These are phyloP conservation scores for Globisporangium nodosum DNA, from an alignment of 352 stramenopile genomes.

Conservation along the genomic window DNA sequence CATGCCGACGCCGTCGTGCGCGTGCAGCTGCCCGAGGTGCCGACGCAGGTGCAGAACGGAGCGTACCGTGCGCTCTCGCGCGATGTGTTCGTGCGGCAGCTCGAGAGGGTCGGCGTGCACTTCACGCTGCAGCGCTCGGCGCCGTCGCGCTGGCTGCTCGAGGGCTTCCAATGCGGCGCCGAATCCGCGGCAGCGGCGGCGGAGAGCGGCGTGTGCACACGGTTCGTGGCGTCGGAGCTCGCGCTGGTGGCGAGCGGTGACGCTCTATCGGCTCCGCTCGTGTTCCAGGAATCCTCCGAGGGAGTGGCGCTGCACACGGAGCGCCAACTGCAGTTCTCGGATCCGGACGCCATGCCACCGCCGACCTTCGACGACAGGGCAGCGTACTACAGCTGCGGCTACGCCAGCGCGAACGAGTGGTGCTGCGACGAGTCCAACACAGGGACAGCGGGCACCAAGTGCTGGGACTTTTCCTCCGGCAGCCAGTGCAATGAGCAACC, in stretches of 20 bases:
- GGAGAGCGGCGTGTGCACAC: slow-evolving; percentile 15
- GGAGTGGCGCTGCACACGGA: not conserved
- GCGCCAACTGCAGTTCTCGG: slow-evolving; percentile 35
- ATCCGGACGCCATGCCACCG: slow-evolving; percentile 14
- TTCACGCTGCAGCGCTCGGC: slow-evolving; percentile 24
- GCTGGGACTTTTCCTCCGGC: slow-evolving; percentile 28
- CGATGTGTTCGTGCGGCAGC: slow-evolving; percentile 22
- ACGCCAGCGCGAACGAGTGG: slow-evolving; percentile 25
- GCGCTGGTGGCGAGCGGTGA: not conserved
- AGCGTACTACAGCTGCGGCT: slow-evolving; percentile 41
- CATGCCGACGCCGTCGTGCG: slow-evolving; percentile 15
- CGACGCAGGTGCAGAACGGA: slow-evolving; percentile 26
- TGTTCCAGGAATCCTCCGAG: not conserved
- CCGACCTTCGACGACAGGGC: slow-evolving; percentile 19
- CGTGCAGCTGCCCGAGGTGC: slow-evolving; percentile 17
- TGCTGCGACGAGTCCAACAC: slow-evolving; percentile 36
- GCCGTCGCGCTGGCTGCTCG: slow-evolving; percentile 24
- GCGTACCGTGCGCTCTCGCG: slow-evolving; percentile 19
- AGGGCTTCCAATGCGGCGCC: slow-evolving; percentile 31
- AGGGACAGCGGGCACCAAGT: slow-evolving; percentile 17
- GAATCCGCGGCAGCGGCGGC: not conserved
- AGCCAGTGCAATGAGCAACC: slow-evolving; percentile 23
- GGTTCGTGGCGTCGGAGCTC: slow-evolving; percentile 23
- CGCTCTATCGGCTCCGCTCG: not conserved
- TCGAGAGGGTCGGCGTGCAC: slow-evolving; percentile 21